Percentiles rank a stretch among this genome's conserved stretches.
These are phyloP conservation scores for Ceratocystis papillata DNA, from an alignment of 2,329 filamentous ascomycete genomes.

Conservation along the genomic window DNA sequence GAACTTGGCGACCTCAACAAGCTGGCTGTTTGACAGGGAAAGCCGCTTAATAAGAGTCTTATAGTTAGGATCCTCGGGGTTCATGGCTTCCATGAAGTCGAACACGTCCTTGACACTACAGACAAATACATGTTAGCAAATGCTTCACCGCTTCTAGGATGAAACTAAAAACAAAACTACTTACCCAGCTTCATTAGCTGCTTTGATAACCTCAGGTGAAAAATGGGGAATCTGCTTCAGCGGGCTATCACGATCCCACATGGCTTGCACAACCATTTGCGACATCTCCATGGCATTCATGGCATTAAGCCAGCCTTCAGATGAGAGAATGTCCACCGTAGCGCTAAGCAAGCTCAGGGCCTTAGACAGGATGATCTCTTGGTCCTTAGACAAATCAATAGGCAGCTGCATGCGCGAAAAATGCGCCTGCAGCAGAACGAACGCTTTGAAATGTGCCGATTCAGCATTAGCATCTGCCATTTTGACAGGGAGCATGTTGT, in stretches of 20 bases:
- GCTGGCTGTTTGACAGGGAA: constrained; percentile 66
- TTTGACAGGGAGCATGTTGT: constrained; percentile 90
- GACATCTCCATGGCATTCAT: constrained; percentile 99
- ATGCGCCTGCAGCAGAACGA: constrained; percentile 92
- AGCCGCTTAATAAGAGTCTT: constrained; percentile 65
- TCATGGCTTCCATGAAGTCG: constrained; percentile 98
- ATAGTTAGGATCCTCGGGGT: constrained; percentile 79
- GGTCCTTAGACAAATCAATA: constrained; percentile 90
- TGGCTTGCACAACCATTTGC: constrained; percentile 96
- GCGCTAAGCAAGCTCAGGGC: constrained; percentile 81
- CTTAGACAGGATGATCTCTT: constrained; percentile 76
- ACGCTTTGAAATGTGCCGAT: constrained; percentile 96
- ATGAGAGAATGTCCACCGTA: constrained; percentile 87
- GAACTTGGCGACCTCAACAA: constrained; percentile 83
- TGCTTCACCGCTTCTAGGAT: constrained; percentile 1
- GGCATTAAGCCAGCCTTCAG: constrained; percentile 89
- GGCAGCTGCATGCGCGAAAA: constrained; percentile 96
- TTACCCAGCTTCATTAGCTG: constrained; percentile 66
- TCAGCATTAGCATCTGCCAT: constrained; percentile 78
- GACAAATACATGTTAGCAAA: constrained; percentile 30
- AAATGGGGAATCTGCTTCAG: constrained; percentile 98
- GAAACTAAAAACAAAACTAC: constrained; percentile 29
- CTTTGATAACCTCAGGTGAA: constrained; percentile 68
- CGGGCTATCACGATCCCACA: constrained; percentile 97
- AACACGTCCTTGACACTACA: constrained; percentile 79